These are phyloP conservation scores for Talaromyces sp. DNA, from an alignment of 2,329 filamentous ascomycete genomes.

Conservation along the genomic window DNA sequence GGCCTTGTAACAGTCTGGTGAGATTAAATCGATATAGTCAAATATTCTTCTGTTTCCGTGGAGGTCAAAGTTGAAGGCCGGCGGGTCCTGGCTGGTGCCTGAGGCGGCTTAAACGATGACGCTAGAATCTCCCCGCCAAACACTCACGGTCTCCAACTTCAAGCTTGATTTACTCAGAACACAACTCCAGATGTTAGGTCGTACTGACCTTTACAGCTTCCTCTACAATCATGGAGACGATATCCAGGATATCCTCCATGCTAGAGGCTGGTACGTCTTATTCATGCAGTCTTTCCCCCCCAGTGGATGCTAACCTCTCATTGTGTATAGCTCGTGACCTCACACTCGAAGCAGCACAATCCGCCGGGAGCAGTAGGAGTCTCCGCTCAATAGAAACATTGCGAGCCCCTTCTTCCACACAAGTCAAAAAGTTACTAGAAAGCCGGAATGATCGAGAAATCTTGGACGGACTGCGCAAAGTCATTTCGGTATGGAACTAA, in stretches of 20 bases:
- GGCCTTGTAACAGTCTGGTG: not conserved
- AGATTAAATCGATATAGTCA: not conserved
- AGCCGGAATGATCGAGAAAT: slow-evolving; percentile 91
- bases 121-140: slow-evolving; percentile 7
- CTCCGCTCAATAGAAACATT: slow-evolving; percentile 56
- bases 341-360: slow-evolving; percentile 92
- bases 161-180: not conserved
- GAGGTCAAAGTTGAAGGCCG: not conserved
- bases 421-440: slow-evolving; percentile 92
- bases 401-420: slow-evolving; percentile 67
- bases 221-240: slow-evolving; percentile 74
- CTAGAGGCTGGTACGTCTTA: slow-evolving; percentile 76
- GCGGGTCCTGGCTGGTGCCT: not conserved
- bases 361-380: slow-evolving; percentile 59
- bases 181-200: slow-evolving; percentile 2
- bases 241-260: slow-evolving; percentile 87
- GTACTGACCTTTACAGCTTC: slow-evolving; percentile 19
- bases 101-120: not conserved
- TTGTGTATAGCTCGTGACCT: slow-evolving; percentile 75
- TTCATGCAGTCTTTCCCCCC: slow-evolving; percentile 6
- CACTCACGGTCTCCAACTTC: not conserved
- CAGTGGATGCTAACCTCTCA: slow-evolving; percentile 5
- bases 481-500: slow-evolving; percentile 65
- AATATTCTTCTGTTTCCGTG: not conserved
- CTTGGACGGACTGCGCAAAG: slow-evolving; percentile 81